Evolutionary conservation across 495 filamentous ascomycete species (phyloP), one percentile per base, ranked within the genome.

Genomic region (Neurospora sp.): DNA sequence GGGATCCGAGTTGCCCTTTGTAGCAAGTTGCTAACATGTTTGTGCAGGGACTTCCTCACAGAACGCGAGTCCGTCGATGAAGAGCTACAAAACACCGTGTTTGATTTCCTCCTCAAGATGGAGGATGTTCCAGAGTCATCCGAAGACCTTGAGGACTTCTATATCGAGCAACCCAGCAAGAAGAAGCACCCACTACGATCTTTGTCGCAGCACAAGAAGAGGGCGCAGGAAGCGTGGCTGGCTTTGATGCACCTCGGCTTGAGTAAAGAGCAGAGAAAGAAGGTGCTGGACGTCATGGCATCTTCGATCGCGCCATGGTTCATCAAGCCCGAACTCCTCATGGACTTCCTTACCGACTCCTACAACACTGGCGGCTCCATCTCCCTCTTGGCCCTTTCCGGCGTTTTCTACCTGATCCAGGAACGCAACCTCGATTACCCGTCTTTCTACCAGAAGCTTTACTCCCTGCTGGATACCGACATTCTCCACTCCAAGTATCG

Each of bases 371-470:
- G 96, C 69, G 96, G 96, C 71, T 90, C 92, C 6, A 92, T 87
- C 10, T 93, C 96, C 5, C 88, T 98, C 4, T 86, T 97, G 35
- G 94, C 96, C 3, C 86, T 99, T 0, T 96, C 94, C 6, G 95
- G 96, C 46, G 89, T 99, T 27, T 99, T 97, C 84, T 94, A 97
- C 78, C 89, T 99, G 46, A 97, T 98, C 71, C 91, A 92, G 75
- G 89, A 92, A 76, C 92, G 92, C 76, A 98, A 99, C 79, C 87
- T 99, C 42, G 96, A 98, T 82, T 98, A 98, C 82, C 96, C 96
- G 0, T 88, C 90, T 38, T 99, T 99, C 86, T 99, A 95, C 84
- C 81, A 85, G 39, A 98, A 97, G 78, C 87, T 99, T 7, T 99
- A 99, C 82, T 95, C 93, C 0, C 85, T 98, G 16, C 86, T 98